Evolutionary conservation across 2,329 filamentous ascomycete species (phyloP), one percentile per base, ranked within the genome.

Genomic region (Harringtonia aguacate): DNA sequence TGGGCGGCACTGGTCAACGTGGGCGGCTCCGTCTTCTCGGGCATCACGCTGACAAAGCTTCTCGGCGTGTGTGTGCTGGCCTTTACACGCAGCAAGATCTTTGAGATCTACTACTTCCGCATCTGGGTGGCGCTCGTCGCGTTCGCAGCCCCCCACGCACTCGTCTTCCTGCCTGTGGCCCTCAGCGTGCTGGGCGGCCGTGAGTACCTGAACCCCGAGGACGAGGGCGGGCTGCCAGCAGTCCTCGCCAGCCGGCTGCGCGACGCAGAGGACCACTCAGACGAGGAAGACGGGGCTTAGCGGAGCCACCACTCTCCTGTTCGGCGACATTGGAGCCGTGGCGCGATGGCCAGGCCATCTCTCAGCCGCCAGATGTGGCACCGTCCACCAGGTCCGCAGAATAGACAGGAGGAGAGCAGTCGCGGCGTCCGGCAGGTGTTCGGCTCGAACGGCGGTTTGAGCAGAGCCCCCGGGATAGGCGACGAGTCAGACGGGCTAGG

Each of bases 31-130:
- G 94, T 98, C 13, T 94, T 98, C 57, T 94, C 85, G 28, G 92
- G 92, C 3, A 98, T 98, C 60, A 97, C 90, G 0, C 72, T 98
- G 42, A 98, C 92, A 3, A 98, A 98, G 64, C 73, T 98, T 2
- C 69, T 98, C 2, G 92, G 92, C 4, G 90, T 98, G 1, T 82
- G 75, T 37, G 92, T 98, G 30, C 70, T 98, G 18, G 92, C 92
- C 0, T 98, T 95, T 57, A 98, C 92, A 8, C 72, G 86, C 41
- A 94, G 86, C 62, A 98, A 97, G 76, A 98, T 98, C 58, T 98
- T 98, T 56, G 94, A 98, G 68, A 87, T 98, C 46, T 98, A 98
- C 66, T 98, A 98, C 65, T 98, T 98, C 73, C 77, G 92, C 36
- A 85, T 98, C 36, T 98, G 92, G 92, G 69, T 95, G 17, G 84